A percentile compares a stretch with the other conserved stretches of the same genome.
Evolutionary conservation across 495 filamentous ascomycete species (phyloP).

Genomic region (Schizothecium vesticola): DNA sequence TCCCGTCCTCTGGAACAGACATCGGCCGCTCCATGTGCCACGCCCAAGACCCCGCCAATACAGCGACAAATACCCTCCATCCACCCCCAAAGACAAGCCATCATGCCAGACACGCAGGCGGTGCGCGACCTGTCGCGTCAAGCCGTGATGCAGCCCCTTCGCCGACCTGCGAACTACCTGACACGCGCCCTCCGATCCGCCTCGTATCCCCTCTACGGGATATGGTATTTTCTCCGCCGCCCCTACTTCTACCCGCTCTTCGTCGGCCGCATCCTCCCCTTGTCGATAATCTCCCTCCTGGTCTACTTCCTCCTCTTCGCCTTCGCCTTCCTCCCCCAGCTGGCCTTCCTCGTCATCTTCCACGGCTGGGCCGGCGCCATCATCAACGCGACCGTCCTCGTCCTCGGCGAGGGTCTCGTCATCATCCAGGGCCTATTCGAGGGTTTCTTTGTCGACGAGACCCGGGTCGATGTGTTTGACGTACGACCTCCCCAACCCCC

Average conservation of each 20-base stretch:
- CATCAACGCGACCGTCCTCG: slow-evolving; percentile 68
- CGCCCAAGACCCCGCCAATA: neutral
- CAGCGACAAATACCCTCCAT: neutral
- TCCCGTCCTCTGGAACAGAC: neutral
- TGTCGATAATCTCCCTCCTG: slow-evolving; percentile 65
- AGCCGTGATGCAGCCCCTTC: neutral
- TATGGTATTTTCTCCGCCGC: slow-evolving; percentile 69
- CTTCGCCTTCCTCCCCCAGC: slow-evolving; percentile 85
- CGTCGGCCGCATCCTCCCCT: slow-evolving; percentile 59
- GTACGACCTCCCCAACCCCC: slow-evolving; percentile 45
- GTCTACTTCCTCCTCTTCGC: slow-evolving; percentile 72
- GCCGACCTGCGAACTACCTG: slow-evolving; percentile 25
- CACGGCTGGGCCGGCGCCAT: slow-evolving; percentile 72
- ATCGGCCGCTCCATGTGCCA: neutral
- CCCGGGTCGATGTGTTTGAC: slow-evolving; percentile 89
- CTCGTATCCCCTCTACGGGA: slow-evolving; percentile 51
- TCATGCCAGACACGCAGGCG: neutral
- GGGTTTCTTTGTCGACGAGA: slow-evolving; percentile 75
- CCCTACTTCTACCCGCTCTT: slow-evolving; percentile 64
- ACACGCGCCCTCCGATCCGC: slow-evolving; percentile 28
- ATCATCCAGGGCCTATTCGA: slow-evolving; percentile 74
- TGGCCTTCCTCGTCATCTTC: slow-evolving; percentile 72
- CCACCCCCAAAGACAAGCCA: neutral
- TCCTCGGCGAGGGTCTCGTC: slow-evolving; percentile 75
- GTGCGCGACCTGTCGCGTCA: neutral